phyloP scores from a whole-genome alignment of 305 asterid genomes.

The Ruellia speciosa region DNA sequence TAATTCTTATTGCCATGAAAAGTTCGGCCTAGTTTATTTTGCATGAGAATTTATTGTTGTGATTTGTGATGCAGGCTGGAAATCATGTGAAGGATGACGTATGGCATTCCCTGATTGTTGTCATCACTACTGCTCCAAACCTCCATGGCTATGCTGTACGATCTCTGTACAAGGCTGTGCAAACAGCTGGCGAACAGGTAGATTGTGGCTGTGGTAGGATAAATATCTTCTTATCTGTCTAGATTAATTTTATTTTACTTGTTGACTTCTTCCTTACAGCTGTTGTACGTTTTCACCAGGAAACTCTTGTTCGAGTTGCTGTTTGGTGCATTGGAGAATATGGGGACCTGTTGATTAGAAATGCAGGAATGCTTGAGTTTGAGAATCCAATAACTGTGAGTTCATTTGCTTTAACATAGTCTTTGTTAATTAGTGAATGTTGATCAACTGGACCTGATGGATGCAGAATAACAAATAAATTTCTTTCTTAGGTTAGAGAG shows the following conservation, averaged over 20 bases:
- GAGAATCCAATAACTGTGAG: constrained; percentile 91
- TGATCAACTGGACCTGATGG: too few species aligned
- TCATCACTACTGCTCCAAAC: constrained; percentile 76
- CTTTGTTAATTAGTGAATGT: not conserved
- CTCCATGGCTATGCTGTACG: constrained; percentile 93
- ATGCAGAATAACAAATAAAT: too few species aligned
- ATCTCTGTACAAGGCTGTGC: constrained; percentile 68
- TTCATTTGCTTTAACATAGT: constrained; percentile 18
- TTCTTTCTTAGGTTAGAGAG: too few species aligned
- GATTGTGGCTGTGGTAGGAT: constrained; percentile 18
- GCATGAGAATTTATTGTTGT: constrained; percentile 21
- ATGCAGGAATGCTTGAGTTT: constrained; percentile 61
- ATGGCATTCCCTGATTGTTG: constrained; percentile 92
- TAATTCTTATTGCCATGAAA: not conserved
- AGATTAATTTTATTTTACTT: constrained; percentile 9
- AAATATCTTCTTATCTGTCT: constrained; percentile 4
- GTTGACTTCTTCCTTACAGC: constrained; percentile 17
- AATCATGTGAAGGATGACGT: constrained; percentile 87
- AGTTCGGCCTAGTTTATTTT: constrained; percentile 7
- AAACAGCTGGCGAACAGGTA: constrained; percentile 73
- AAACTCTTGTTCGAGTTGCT: constrained; percentile 83
- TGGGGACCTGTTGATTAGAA: constrained; percentile 76
- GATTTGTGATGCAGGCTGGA: constrained; percentile 67
- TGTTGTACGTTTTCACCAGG: constrained; percentile 40
- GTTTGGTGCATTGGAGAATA: constrained; percentile 99